These are phyloP conservation scores for Escallonia rubra DNA, from an alignment of 129 eudicot species.

Conservation along the genomic window DNA sequence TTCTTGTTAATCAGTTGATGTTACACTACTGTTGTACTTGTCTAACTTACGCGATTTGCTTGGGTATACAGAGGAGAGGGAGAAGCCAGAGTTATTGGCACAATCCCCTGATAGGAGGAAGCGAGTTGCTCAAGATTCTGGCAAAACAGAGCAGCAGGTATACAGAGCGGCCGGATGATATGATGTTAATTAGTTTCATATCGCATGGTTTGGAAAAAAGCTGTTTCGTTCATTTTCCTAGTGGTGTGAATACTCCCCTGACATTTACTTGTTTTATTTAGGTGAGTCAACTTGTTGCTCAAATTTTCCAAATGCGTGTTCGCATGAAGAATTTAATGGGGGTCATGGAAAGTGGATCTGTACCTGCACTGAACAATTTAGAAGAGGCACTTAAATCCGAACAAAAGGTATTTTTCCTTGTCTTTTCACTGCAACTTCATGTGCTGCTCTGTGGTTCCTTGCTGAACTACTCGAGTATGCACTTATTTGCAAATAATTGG, in stretches of 20 bases:
- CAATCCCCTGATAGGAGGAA: constrained; percentile 80
- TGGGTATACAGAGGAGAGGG: constrained; percentile 78
- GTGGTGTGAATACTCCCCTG: too few relatives aligned
- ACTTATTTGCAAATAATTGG: background rate
- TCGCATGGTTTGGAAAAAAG: too few relatives aligned
- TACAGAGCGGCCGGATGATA: background rate
- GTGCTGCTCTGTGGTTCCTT: background rate
- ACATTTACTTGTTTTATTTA: constrained; percentile 3
- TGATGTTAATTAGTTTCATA: background rate
- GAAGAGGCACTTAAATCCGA: constrained; percentile 84
- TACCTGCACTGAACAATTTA: constrained; percentile 78
- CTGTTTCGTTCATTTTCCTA: too few relatives aligned
- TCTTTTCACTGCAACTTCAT: background rate
- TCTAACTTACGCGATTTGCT: background rate
- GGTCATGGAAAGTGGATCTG: constrained; percentile 91
- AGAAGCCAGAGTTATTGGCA: constrained; percentile 87
- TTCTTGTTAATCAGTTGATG: too few relatives aligned
- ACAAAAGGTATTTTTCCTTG: constrained; percentile 47
- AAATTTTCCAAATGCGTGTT: constrained; percentile 90
- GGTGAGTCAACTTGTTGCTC: constrained; percentile 97
- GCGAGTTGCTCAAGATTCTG: constrained; percentile 84
- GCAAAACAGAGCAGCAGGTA: constrained; percentile 95
- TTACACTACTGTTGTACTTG: background rate
- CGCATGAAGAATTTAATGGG: constrained; percentile 93
- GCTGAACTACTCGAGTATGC: background rate